Conservation (phyloP, 768 basidiomycete species). For the Pisolithus tinctorius region DNA sequence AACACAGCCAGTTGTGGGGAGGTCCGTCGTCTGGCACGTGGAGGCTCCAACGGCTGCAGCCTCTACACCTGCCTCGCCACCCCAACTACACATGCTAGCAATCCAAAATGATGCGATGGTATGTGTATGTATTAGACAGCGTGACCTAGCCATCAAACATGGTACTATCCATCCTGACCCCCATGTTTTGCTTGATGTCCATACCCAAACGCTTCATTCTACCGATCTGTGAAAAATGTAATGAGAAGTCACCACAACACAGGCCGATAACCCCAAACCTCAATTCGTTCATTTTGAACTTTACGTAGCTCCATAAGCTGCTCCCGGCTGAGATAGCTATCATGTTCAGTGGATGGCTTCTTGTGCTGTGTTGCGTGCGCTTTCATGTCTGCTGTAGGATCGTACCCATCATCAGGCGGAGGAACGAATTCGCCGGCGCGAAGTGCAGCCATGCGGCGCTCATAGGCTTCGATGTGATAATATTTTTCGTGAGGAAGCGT, state of each 20-base stretch:
- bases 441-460: constrained; percentile 76
- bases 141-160: constrained; percentile 40
- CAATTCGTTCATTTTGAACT: constrained; percentile 79
- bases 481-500: constrained; percentile 94
- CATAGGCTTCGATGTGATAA: constrained; percentile 84
- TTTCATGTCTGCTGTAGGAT: constrained; percentile 79
- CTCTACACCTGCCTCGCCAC: no score
- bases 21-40: no score
- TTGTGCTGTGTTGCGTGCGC: constrained; percentile 68
- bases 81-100: no score
- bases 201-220: constrained; percentile 86
- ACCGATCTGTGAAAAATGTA: constrained; percentile 42
- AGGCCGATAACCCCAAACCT: constrained; percentile 38
- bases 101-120: no score
- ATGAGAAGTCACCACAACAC: neutral
- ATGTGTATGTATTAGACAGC: no score
- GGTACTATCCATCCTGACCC: constrained; percentile 79
- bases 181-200: constrained; percentile 80
- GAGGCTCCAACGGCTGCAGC: no score
- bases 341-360: constrained; percentile 56
- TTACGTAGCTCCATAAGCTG: constrained; percentile 75
- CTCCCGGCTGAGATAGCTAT: constrained; percentile 71
- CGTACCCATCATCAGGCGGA: constrained; percentile 65
- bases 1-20: no score
- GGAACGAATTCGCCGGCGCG: constrained; percentile 80